Percentiles rank a stretch among this genome's conserved stretches.
These are phyloP conservation scores for Trichoderma simmonsii DNA, from an alignment of 2,329 filamentous ascomycete species.

Conservation along the genomic window DNA sequence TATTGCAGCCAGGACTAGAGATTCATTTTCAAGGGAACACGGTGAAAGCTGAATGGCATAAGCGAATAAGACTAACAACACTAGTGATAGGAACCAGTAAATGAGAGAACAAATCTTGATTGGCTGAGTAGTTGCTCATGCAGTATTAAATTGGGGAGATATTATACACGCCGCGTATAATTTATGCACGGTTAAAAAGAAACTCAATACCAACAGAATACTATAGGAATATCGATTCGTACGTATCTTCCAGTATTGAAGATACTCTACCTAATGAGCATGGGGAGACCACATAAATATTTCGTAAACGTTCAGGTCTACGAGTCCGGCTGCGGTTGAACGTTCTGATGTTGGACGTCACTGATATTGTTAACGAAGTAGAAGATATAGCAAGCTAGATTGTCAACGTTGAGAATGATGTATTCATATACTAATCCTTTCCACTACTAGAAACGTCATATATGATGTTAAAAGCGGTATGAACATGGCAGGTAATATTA, in stretches of 20 bases:
- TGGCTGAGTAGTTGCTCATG: background rate
- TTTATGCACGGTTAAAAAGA: background rate
- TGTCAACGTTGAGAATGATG: background rate
- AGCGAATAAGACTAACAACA: background rate
- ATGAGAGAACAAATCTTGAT: background rate
- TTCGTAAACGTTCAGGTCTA: background rate
- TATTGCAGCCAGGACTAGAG: background rate
- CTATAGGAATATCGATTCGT: too few relatives aligned
- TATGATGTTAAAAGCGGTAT: background rate
- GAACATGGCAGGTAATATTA: background rate
- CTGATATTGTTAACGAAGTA: background rate
- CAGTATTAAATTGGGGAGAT: background rate
- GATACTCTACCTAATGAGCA: background rate
- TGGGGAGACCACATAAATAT: background rate
- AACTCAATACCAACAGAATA: background rate
- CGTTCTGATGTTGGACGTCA: background rate
- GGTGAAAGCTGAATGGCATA: background rate
- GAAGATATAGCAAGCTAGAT: background rate
- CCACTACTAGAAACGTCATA: fast-evolving
- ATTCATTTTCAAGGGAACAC: background rate
- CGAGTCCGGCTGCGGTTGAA: background rate
- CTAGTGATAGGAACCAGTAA: background rate
- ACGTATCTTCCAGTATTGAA: too few relatives aligned
- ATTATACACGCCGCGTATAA: background rate
- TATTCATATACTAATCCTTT: background rate